phyloP scores from a whole-genome alignment of 1,139 yeast species.

The Pichia sp. region DNA sequence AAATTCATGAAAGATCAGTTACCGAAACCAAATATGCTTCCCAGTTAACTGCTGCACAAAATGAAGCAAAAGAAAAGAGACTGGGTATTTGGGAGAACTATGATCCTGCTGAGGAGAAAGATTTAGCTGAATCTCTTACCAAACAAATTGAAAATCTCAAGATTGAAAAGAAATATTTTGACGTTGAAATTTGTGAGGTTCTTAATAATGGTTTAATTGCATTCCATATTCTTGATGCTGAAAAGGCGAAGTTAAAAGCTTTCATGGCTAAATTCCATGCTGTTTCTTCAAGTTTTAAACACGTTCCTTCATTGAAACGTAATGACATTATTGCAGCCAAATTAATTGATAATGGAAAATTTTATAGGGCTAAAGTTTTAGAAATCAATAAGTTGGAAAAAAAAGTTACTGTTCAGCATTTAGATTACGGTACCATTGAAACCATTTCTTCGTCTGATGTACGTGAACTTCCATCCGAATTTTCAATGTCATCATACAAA shows the following conservation, averaged over 20 bases:
- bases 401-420: constrained; percentile 48
- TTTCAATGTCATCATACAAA: constrained; percentile 37
- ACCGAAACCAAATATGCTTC: constrained; percentile 48
- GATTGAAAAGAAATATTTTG: constrained; percentile 43
- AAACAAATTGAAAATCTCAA: constrained; percentile 27
- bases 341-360: constrained; percentile 48
- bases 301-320: constrained; percentile 33
- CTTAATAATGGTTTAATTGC: constrained; percentile 46
- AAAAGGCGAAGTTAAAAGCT: constrained; percentile 33
- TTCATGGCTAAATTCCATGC: constrained; percentile 45
- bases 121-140: constrained; percentile 18
- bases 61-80: constrained; percentile 46
- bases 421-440: constrained; percentile 63
- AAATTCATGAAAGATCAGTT: constrained; percentile 62
- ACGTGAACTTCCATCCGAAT: constrained; percentile 51
- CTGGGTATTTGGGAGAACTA: constrained; percentile 65
- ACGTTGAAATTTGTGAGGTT: constrained; percentile 56
- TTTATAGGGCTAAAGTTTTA: constrained; percentile 54
- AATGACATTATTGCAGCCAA: constrained; percentile 58
- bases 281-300: constrained; percentile 27
- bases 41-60: constrained; percentile 57
- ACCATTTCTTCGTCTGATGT: constrained; percentile 42
- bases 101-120: constrained; percentile 34
- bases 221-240: constrained; percentile 42
- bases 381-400: constrained; percentile 43